phyloP scores from a whole-genome alignment of 352 stramenopile genomes.

The Globisporangium mamillatum region DNA sequence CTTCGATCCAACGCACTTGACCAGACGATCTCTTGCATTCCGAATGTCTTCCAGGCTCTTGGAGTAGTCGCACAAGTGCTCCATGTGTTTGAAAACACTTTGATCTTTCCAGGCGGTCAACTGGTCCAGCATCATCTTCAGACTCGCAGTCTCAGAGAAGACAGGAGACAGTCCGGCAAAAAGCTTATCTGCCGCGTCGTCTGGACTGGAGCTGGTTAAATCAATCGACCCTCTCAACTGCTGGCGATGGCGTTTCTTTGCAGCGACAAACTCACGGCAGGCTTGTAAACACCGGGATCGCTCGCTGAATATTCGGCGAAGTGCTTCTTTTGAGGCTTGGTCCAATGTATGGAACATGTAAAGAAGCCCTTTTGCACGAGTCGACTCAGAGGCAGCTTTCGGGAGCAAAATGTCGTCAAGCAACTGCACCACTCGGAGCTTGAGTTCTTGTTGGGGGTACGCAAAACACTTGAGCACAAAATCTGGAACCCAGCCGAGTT shows the following conservation, averaged over 20 bases:
- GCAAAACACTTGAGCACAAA: constrained; percentile 86
- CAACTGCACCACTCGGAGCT: constrained; percentile 77
- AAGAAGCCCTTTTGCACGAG: constrained; percentile 62
- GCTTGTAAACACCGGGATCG: constrained; percentile 44
- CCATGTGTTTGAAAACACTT: constrained; percentile 73
- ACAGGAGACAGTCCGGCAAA: constrained; percentile 38
- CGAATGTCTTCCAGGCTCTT: constrained; percentile 49
- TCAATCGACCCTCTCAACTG: constrained; percentile 14
- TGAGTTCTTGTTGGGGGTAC: constrained; percentile 81
- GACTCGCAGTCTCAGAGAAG: constrained; percentile 55
- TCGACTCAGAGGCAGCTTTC: constrained; percentile 48
- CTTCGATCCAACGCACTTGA: constrained; percentile 81
- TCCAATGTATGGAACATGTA: constrained; percentile 77
- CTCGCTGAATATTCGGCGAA: constrained; percentile 67
- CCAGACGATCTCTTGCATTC: constrained; percentile 54
- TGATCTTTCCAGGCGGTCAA: constrained; percentile 76
- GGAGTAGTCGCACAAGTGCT: constrained; percentile 50
- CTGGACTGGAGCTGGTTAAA: constrained; percentile 15
- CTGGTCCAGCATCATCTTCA: constrained; percentile 61
- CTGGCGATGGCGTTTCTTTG: constrained; percentile 44
- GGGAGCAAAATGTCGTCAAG: constrained; percentile 84
- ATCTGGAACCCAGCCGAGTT: constrained; percentile 79
- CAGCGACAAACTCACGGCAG: constrained; percentile 36
- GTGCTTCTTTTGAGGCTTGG: constrained; percentile 56
- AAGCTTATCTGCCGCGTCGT: constrained; percentile 34